Evolutionary conservation across 2,329 filamentous ascomycete species (phyloP), one percentile per base, ranked within the genome.

Genomic region (Fusarium udum): DNA sequence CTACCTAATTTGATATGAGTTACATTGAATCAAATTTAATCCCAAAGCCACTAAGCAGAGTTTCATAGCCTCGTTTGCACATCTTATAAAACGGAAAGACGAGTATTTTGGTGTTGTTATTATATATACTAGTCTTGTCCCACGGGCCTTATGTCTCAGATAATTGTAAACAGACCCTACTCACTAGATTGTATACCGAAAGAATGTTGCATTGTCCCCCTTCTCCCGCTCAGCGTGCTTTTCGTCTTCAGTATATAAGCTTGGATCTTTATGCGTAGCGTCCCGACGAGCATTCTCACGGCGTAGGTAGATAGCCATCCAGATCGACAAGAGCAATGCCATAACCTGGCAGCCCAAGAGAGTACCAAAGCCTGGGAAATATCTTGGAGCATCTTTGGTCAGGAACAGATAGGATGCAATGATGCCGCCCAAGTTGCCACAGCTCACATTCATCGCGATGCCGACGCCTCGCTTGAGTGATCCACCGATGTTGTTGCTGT

Each of bases 381-480:
- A 64, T 39, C 56, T 31, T 8, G 61, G 56, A 6, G 37, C 31
- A 43, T 64, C 56, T 1, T 61, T 61, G 0, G 1, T 20, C 22
- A 61, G 16, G 22, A 61, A 64, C 0, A 64, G 22, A 12, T 61
- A 61, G 3, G 55, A 39, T 12, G 61, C 56, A 31, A 61, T 4
- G 15, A 64, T 31, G 8, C 61, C 61, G 4, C 56, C 56, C 0
- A 64, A 4, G 7, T 64, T 64, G 0, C 61, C 61, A 2, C 55
- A 64, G 56, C 61, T 61, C 13, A 64, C 61, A 3, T 61, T 49
- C 56, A 64, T 61, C 4, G 55, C 61, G 6, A 64, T 51, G 3
- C 56, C 61, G 4, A 58, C 40, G 1, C 40, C 55, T 4, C 55
- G 24, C n/a, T 58, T 58, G 14, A 58, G 39, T 3, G 55, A 46